Percentiles rank a stretch among this genome's conserved stretches.
Conservation (phyloP, 2,329 filamentous ascomycete genomes). For the Phaeosphaeria sp. region DNA sequence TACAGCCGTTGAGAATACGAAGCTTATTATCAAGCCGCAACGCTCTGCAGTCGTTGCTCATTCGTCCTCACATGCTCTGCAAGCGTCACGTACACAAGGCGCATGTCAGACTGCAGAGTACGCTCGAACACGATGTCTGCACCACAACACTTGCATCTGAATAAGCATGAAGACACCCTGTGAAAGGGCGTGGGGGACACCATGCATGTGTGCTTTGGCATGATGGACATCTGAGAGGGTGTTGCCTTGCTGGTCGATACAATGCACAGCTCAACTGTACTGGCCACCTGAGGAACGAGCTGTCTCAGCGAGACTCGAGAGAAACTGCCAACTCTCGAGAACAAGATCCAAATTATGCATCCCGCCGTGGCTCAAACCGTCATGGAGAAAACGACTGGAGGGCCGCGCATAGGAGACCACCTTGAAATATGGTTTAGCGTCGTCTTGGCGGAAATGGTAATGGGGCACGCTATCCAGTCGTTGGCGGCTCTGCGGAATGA, state of each 20-base stretch:
- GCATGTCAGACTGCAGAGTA: not conserved
- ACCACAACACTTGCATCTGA: not conserved
- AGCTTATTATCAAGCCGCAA: not conserved
- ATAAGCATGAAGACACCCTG: not conserved
- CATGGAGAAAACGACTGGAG: not conserved
- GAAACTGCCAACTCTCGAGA: not conserved
- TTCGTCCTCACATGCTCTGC: not conserved
- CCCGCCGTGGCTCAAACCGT: not conserved
- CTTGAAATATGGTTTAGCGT: constrained; percentile 8
- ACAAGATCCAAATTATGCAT: not conserved
- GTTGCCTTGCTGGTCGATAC: not conserved
- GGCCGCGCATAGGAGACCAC: constrained; percentile 16
- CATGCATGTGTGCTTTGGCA: not conserved
- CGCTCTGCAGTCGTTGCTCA: not conserved
- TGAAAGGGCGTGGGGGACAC: not conserved
- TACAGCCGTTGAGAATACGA: not conserved
- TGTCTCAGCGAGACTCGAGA: not conserved
- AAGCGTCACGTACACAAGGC: not conserved
- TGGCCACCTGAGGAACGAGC: not conserved
- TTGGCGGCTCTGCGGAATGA: constrained; percentile 25
- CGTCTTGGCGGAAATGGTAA: constrained; percentile 6
- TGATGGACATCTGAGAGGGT: not conserved
- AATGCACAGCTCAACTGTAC: not conserved
- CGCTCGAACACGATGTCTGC: not conserved
- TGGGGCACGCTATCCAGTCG: constrained; percentile 17